Conservation (phyloP, 2,329 filamentous ascomycete species). For the Calonectria henricotiae region DNA sequence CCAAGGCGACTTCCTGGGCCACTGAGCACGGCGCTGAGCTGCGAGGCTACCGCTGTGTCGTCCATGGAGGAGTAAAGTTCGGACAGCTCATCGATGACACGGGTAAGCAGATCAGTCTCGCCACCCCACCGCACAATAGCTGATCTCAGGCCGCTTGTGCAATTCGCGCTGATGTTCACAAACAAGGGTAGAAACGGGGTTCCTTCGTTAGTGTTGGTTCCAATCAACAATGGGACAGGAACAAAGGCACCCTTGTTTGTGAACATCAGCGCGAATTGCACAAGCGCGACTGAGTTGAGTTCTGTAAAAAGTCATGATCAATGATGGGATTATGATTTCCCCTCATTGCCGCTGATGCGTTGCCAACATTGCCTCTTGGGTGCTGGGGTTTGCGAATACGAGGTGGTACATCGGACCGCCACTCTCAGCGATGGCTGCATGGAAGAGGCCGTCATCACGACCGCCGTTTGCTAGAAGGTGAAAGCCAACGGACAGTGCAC, state of each 20-base stretch:
- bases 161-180: neutral
- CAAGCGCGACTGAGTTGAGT: neutral
- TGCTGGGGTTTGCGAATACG: neutral
- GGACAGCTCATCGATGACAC: neutral
- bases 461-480: neutral
- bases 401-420: neutral
- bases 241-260: neutral
- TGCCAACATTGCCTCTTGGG: conserved; percentile 4
- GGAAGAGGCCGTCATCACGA: neutral
- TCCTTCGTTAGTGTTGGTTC: neutral
- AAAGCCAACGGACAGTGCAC: neutral
- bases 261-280: neutral
- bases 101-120: neutral
- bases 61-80: neutral
- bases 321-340: neutral
- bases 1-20: neutral
- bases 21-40: neutral
- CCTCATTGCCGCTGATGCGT: neutral
- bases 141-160: neutral
- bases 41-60: neutral
- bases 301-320: neutral
- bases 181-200: neutral
- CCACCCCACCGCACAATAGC: neutral
- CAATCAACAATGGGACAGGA: neutral
- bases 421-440: neutral